Evolutionary conservation across 306 rosid species (phyloP).

Genomic region (Lathyrus aphaca): DNA sequence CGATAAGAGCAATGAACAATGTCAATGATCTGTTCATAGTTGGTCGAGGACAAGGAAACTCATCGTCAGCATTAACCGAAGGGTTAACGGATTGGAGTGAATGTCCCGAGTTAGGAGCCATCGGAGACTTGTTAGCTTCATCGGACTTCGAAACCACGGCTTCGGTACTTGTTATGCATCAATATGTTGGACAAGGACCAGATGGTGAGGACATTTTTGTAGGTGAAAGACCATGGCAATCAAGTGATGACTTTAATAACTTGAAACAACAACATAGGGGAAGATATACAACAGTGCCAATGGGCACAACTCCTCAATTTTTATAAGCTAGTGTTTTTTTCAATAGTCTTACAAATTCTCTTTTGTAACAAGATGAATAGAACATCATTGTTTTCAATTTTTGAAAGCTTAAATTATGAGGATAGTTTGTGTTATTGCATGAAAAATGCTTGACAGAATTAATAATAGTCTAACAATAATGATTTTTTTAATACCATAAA

Average conservation of each 20-base stretch:
- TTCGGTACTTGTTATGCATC: constrained; percentile 79
- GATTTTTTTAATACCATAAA: neutral
- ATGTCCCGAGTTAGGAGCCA: constrained; percentile 83
- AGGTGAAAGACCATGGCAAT: constrained; percentile 27
- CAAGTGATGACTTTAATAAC: neutral
- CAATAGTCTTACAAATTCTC: no score
- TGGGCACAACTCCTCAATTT: neutral
- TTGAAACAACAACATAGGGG: constrained; percentile 1
- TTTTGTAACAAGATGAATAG: no score
- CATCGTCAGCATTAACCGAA: constrained; percentile 66
- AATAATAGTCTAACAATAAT: neutral
- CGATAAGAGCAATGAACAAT: constrained; percentile 58
- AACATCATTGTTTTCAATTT: no score
- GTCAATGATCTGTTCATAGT: constrained; percentile 69
- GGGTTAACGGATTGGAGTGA: constrained; percentile 90
- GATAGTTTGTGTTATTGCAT: no score
- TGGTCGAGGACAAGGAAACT: constrained; percentile 75
- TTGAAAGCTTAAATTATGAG: no score
- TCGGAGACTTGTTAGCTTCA: constrained; percentile 85
- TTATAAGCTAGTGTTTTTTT: neutral
- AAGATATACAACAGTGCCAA: constrained; percentile 29
- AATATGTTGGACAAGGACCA: constrained; percentile 48
- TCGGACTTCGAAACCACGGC: constrained; percentile 77
- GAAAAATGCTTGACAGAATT: no score
- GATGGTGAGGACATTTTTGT: constrained; percentile 44